Evolutionary conservation across 1,284 basidiomycete species (phyloP).

Genomic region (Ganoderma lingzhi): DNA sequence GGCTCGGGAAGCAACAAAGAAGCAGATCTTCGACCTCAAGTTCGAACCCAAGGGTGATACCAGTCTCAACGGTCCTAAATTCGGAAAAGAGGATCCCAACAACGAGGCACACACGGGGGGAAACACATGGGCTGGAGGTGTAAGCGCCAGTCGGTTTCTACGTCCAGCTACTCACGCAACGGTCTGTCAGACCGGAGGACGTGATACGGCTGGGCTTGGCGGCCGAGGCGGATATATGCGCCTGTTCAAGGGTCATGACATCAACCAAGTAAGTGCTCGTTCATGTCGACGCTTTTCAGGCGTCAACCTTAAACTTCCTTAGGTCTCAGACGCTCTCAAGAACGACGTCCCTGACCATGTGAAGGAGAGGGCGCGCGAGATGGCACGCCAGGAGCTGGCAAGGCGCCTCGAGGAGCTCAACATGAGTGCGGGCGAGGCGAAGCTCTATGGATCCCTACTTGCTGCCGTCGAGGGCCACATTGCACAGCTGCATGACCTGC

Average conservation of each 20-base stretch:
- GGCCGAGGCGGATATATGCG: slow-evolving; percentile 73
- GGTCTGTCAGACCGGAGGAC: slow-evolving; percentile 61
- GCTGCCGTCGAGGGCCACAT: slow-evolving; percentile 66
- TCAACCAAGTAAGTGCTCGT: slow-evolving; percentile 57
- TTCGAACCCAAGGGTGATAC: slow-evolving; percentile 62
- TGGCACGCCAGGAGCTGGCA: slow-evolving; percentile 69
- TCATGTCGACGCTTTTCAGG: not conserved
- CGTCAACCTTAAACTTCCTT: not conserved
- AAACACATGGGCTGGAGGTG: slow-evolving; percentile 69
- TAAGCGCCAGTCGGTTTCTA: slow-evolving; percentile 37
- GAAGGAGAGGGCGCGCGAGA: slow-evolving; percentile 67
- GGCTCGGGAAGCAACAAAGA: slow-evolving; percentile 56
- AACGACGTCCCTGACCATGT: slow-evolving; percentile 66
- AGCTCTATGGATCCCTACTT: slow-evolving; percentile 60
- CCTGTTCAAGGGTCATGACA: slow-evolving; percentile 67
- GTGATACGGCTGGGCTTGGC: slow-evolving; percentile 72
- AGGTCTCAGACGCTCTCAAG: slow-evolving; percentile 64
- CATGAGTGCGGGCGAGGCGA: slow-evolving; percentile 63
- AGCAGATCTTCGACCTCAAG: slow-evolving; percentile 60
- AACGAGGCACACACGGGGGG: slow-evolving; percentile 66
- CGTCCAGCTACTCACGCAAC: not conserved
- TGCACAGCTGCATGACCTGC: slow-evolving; percentile 61
- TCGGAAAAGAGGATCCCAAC: slow-evolving; percentile 62
- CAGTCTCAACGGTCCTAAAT: slow-evolving; percentile 59
- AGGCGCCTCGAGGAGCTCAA: slow-evolving; percentile 67